A percentile compares a stretch with the other conserved stretches of the same genome.
Evolutionary conservation across 202 grass and related monocot species (phyloP).

Genomic region (Panicum hallii): DNA sequence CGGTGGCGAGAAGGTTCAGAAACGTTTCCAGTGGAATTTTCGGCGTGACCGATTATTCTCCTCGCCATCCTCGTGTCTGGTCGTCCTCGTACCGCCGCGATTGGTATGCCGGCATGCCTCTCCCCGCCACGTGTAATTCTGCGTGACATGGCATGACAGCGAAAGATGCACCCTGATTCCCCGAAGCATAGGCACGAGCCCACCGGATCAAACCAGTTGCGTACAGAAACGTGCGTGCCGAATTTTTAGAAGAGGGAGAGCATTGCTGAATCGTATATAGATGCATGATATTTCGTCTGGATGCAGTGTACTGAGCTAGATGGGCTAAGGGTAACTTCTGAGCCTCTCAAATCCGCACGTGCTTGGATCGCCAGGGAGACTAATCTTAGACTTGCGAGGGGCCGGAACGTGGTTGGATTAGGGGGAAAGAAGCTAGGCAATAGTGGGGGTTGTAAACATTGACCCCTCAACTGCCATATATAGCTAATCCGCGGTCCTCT

Average conservation of each 20-base stretch:
- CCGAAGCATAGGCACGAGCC: neutral
- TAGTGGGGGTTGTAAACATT: neutral
- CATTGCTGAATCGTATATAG: neutral
- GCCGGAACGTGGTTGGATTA: no score
- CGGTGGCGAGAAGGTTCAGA: conserved; percentile 26
- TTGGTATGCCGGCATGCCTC: neutral
- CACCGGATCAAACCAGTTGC: neutral
- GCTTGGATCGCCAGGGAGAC: conserved; percentile 16
- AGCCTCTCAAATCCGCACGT: conserved; percentile 7
- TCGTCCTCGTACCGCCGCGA: neutral
- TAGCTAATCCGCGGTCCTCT: neutral
- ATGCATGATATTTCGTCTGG: neutral
- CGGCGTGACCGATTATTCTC: neutral
- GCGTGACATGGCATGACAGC: neutral
- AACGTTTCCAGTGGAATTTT: conserved; percentile 32
- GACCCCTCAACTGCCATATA: neutral
- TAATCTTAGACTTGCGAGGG: neutral
- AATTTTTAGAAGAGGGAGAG: neutral
- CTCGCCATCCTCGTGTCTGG: neutral
- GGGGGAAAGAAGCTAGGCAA: no score
- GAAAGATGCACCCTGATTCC: neutral
- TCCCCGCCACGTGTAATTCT: neutral
- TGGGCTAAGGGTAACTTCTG: neutral
- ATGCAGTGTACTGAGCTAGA: neutral
- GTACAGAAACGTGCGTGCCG: neutral